These are phyloP conservation scores for Maudiozyma bulderi DNA, from an alignment of 805 yeast species.

Conservation along the genomic window DNA sequence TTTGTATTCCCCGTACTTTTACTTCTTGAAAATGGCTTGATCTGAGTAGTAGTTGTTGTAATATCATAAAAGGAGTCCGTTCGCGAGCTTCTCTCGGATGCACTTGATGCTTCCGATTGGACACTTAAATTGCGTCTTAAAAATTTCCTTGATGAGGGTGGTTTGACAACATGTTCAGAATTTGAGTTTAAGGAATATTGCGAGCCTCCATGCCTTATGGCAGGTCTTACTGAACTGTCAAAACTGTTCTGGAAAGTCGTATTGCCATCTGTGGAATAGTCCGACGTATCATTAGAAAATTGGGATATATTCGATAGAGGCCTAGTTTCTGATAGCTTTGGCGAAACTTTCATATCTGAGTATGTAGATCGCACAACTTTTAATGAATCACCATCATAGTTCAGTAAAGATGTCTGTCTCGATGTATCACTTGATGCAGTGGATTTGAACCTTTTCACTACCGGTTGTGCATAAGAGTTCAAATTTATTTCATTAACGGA, in stretches of 20 bases:
- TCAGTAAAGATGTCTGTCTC: slow-evolving; percentile 24
- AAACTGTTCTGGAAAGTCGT: slow-evolving; percentile 5
- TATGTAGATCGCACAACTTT: slow-evolving; percentile 4
- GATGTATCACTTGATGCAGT: slow-evolving; percentile 21
- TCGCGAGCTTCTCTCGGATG: slow-evolving; percentile 33
- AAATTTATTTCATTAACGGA: not conserved
- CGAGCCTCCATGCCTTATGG: slow-evolving; percentile 4
- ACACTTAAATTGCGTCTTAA: slow-evolving; percentile 30
- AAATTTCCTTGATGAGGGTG: slow-evolving; percentile 8
- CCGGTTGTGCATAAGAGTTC: slow-evolving; percentile 5
- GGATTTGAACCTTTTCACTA: slow-evolving; percentile 21
- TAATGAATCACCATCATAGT: slow-evolving; percentile 19
- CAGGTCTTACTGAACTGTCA: slow-evolving; percentile 1
- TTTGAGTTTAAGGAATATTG: slow-evolving; percentile 15
- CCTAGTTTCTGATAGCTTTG: slow-evolving; percentile 24
- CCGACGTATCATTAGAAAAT: slow-evolving; percentile 41
- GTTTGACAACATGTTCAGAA: not conserved
- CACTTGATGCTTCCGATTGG: slow-evolving; percentile 32
- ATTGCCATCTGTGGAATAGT: slow-evolving; percentile 36
- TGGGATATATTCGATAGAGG: slow-evolving; percentile 47
- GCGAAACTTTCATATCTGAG: slow-evolving; percentile 10
- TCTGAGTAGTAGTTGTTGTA: slow-evolving; percentile 27
- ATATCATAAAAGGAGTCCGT: slow-evolving; percentile 34
- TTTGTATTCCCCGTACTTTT: slow-evolving; percentile 8
- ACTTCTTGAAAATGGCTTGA: slow-evolving; percentile 5